Base-by-base conservation (phyloP, 805 yeast genomes). In the Lachancea nothofagi region DNA sequence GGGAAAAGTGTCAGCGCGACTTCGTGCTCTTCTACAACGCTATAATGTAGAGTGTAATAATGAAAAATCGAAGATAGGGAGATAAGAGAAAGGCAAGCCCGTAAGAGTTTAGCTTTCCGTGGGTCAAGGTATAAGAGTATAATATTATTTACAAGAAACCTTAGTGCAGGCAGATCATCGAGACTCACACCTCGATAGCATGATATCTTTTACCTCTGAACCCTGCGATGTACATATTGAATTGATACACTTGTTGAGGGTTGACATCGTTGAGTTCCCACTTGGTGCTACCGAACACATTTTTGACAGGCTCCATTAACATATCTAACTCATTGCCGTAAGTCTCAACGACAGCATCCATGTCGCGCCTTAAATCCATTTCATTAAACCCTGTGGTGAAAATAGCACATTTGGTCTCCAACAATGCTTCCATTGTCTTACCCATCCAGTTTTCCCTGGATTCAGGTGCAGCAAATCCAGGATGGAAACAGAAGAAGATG, bases 201-300 rank as follows among this genome's bases (percentile, higher is more conserved):
- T 89, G 97, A 66, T 93, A 93, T 60, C 98, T 77, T 72, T 90
- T 93, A 50, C 98, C 97, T 67, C 98, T 80, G 64, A 89, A 76
- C 8, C 90, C 98, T 63, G 87, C 89, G 41, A 93, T 65, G 57
- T 80, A 78, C 70, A 85, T 88, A 69, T 93, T 93, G 59, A 85
- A 83, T 67, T 85, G 95, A 70, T 83, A 90, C 12, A 87, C 85
- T 59, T 90, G 97, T 23, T 89, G 90, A 17, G 97, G 97, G 60
- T 87, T 78, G 46, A 78, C 65, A 60, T 90, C 97, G 53, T 89
- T 93, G 54, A 93, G 73, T 61, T 93, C 97, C 84, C 96, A 85
- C 65, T 89, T 89, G 15, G 96, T 83, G 23, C 94, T 81, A 31
- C 85, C 83, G 62, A 83, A 93, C 23, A 74, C 56, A 61, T 93